A percentile compares a stretch with the other conserved stretches of the same genome.
Conservation (phyloP, 129 eudicot genomes). For the Chrysanthemum lavandulifolium region DNA sequence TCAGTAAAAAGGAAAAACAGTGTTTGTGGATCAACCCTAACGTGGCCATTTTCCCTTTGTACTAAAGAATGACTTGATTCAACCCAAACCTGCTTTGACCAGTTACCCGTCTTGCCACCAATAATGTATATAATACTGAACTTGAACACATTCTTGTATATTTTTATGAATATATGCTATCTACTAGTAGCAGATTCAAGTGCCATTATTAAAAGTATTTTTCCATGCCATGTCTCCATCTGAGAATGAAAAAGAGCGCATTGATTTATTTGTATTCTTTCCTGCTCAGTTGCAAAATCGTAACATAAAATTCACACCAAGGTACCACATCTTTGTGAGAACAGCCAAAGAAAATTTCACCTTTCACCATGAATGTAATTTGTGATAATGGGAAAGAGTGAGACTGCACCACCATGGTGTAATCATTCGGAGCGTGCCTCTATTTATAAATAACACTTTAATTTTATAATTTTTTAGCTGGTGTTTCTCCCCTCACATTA, state of each 20-base stretch:
- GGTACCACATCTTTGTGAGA: too few relatives aligned
- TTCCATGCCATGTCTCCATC: neutral
- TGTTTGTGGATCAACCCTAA: too few relatives aligned
- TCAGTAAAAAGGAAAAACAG: too few relatives aligned
- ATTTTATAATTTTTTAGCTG: neutral
- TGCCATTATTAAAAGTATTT: neutral
- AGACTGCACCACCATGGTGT: neutral
- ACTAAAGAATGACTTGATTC: too few relatives aligned
- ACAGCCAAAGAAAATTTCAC: too few relatives aligned
- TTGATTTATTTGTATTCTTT: neutral
- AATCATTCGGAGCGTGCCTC: neutral
- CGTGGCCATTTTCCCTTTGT: too few relatives aligned
- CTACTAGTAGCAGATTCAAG: too few relatives aligned
- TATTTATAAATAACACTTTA: neutral
- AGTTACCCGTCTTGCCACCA: too few relatives aligned
- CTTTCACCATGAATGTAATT: neutral
- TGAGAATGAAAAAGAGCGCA: neutral
- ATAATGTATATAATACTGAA: too few relatives aligned
- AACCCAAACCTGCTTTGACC: too few relatives aligned
- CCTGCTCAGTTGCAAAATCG: constrained; percentile 9
- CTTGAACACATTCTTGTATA: too few relatives aligned
- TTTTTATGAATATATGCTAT: too few relatives aligned
- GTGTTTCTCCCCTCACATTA: neutral
- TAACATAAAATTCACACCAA: neutral
- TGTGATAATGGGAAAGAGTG: constrained; percentile 7